These are phyloP conservation scores for Physcomitrium patens DNA, from an alignment of 225 moss, liverwort and hornwort species.

Conservation along the genomic window DNA sequence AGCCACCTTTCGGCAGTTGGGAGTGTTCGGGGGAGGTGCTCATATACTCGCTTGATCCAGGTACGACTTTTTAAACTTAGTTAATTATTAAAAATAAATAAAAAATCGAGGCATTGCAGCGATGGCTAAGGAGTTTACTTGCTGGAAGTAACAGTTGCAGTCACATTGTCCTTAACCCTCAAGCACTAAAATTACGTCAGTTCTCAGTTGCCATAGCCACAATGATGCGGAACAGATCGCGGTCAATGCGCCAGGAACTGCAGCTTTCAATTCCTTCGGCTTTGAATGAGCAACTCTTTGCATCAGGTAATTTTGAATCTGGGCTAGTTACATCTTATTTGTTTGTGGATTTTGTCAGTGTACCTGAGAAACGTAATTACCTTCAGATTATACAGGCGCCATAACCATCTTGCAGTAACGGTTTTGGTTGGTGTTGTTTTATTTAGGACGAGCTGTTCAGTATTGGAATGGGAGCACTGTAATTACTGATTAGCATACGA, in stretches of 20 bases:
- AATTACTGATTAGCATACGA: conserved; percentile 2
- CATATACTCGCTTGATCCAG: conserved; percentile 1
- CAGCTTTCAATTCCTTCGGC: conserved; percentile 10
- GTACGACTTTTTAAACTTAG: neutral
- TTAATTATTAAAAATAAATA: too few species aligned
- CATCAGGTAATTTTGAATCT: conserved; percentile 29
- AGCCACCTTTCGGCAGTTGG: conserved; percentile 12
- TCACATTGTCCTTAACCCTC: conserved; percentile 3
- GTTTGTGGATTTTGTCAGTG: neutral
- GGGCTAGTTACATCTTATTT: neutral
- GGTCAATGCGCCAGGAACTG: conserved; percentile 31
- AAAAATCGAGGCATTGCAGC: neutral
- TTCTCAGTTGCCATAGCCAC: conserved; percentile 12
- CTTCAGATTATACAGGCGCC: neutral
- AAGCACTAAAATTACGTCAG: neutral
- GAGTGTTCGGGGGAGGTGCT: conserved; percentile 31
- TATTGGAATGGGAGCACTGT: neutral
- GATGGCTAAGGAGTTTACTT: neutral
- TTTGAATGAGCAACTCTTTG: neutral
- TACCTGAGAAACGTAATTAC: neutral
- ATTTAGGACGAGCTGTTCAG: conserved; percentile 37
- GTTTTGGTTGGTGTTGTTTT: neutral
- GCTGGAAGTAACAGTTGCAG: neutral
- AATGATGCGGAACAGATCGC: conserved; percentile 29
- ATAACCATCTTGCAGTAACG: neutral